Evolutionary conservation across 1,284 basidiomycete species (phyloP), one percentile per base, ranked within the genome.

Genomic region (Ceratorhiza oryzae-sativae): DNA sequence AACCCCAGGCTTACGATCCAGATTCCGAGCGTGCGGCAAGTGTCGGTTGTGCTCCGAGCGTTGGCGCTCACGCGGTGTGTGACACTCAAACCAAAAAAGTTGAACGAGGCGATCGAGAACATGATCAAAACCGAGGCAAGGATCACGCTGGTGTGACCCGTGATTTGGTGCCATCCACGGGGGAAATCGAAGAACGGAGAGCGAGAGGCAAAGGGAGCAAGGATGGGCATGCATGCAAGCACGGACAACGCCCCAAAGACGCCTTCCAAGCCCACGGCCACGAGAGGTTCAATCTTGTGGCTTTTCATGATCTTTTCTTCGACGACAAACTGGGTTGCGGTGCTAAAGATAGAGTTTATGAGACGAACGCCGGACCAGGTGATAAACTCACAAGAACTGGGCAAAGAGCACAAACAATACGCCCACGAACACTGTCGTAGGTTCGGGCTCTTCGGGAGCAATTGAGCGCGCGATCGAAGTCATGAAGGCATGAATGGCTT

Each of bases 191-290:
- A 98, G 82, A 95, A 97, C 0, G 92, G 86, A 15, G 94, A 89
- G 53, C 83, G 86, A 68, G 79, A 87, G 79, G 80, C 85, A 83
- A 83, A 86, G 82, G 76, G 86, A 76, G 84, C 82, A 76, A 95
- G 83, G 77, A 95, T 82, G 3, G 93, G 91, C 81, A 95, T 85
- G 73, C 88, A 85, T 36, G 91, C 75, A 55, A 95, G 76, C 76
- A 95, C 89, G 25, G 93, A 93, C 73, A 92, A 76, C 20, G 90
- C 82, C 73, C 97, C 97, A 79, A 97, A 99, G 73, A 96, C 83
- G 61, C 97, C 97, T 82, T 99, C 97, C 75, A 88, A 93, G 32
- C 95, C 94, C 63, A 98, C 97, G 12, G 97, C 96, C 68, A 95
- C 87, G 39, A 98, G 86, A n/a, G 97, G 96, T 65, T 91, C 88